phyloP scores from a whole-genome alignment of 140 eudicot genomes.

The Oenanthe javanica region DNA sequence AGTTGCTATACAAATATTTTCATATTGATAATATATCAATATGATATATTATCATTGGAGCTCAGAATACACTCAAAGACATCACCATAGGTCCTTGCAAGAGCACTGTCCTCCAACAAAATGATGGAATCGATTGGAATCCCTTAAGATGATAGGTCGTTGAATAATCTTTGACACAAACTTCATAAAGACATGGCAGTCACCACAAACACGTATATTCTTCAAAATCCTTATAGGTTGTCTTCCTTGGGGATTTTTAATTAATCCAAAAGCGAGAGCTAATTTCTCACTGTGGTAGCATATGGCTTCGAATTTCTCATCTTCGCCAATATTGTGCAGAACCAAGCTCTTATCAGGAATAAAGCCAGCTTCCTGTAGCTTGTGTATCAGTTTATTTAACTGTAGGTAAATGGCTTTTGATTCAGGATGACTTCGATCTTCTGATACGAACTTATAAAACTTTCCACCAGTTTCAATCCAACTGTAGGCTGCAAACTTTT shows the following conservation, averaged over 20 bases:
- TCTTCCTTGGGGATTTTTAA: neutral
- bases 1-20: neutral
- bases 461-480: slow-evolving; percentile 41
- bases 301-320: neutral
- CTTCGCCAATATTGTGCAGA: neutral
- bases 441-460: slow-evolving; percentile 33
- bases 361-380: slow-evolving; percentile 29
- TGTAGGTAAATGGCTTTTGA: slow-evolving; percentile 25
- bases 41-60: neutral
- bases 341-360: slow-evolving; percentile 1
- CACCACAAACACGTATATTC: neutral
- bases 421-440: slow-evolving; percentile 39
- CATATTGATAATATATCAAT: too few relatives aligned
- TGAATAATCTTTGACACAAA: neutral
- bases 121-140: neutral
- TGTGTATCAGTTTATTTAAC: slow-evolving; percentile 24
- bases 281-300: neutral
- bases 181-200: neutral
- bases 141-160: neutral
- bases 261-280: neutral
- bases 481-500: slow-evolving; percentile 40
- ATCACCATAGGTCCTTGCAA: neutral
- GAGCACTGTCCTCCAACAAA: neutral
- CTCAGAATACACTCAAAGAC: neutral
- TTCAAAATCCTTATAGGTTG: neutral